phyloP scores from a whole-genome alignment of 1,284 basidiomycete species.

The Apiotrichum gamsii region DNA sequence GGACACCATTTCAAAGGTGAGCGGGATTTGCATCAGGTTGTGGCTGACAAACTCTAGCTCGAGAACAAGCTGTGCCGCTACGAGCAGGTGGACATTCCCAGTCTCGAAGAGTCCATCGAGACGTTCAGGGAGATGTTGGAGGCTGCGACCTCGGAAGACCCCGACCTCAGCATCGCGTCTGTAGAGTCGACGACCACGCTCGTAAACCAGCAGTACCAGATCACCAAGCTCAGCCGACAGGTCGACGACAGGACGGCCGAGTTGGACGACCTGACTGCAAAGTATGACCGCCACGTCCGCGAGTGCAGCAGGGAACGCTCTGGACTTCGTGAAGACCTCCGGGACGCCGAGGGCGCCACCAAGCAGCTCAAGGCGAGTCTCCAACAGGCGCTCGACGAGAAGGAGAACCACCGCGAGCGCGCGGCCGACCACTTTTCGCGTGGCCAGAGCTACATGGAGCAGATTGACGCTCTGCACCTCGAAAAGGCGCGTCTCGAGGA shows the following conservation, averaged over 20 bases:
- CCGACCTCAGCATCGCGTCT: background rate
- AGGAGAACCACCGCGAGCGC: conserved; percentile 4
- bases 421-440: conserved; percentile 14
- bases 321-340: conserved; percentile 2
- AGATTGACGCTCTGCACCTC: conserved; percentile 27
- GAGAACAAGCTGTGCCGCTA: background rate
- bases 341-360: background rate
- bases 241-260: background rate
- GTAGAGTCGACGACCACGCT: background rate
- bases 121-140: background rate
- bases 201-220: conserved; percentile 4
- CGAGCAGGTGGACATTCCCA: conserved; percentile 1
- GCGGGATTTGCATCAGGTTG: too few relatives aligned
- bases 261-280: background rate
- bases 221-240: background rate
- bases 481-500: conserved; percentile 17
- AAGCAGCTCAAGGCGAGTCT: conserved; percentile 1
- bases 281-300: conserved; percentile 2
- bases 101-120: conserved; percentile 5
- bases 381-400: background rate
- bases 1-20: too few relatives aligned
- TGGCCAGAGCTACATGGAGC: conserved; percentile 18
- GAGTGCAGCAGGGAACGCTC: background rate
- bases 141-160: background rate
- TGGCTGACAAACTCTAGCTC: background rate